Conservation (phyloP, 495 filamentous ascomycete species). For the Penicilliopsis zonata region DNA sequence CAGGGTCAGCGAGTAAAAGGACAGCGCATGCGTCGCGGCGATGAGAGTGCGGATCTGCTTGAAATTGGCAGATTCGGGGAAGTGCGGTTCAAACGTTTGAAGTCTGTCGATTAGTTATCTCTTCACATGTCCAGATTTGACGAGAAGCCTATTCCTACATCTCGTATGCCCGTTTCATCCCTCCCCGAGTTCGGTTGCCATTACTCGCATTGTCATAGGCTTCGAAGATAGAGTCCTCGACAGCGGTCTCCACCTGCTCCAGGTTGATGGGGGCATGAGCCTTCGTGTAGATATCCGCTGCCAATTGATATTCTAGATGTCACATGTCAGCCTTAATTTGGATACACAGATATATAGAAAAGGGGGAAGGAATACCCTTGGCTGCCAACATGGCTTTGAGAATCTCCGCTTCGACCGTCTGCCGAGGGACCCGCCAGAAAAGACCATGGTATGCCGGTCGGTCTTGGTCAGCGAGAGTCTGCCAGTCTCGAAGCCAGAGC, state of each 20-base stretch:
- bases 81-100: slow-evolving; percentile 54
- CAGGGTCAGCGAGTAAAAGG: slow-evolving; percentile 76
- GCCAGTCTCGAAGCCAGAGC: slow-evolving; percentile 78
- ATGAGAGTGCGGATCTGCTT: slow-evolving; percentile 56
- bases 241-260: slow-evolving; percentile 47
- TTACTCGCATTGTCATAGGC: slow-evolving; percentile 87
- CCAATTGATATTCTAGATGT: slow-evolving; percentile 51
- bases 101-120: too few relatives aligned
- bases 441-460: slow-evolving; percentile 40
- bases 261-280: slow-evolving; percentile 29
- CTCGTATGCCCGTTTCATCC: slow-evolving; percentile 71
- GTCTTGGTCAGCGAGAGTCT: slow-evolving; percentile 28
- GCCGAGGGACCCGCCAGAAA: slow-evolving; percentile 53
- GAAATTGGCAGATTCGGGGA: slow-evolving; percentile 41
- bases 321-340: slow-evolving; percentile 7
- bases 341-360: not conserved
- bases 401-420: slow-evolving; percentile 60
- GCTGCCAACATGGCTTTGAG: slow-evolving; percentile 61
- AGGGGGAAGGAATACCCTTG: slow-evolving; percentile 37
- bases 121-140: too few relatives aligned
- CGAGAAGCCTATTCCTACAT: slow-evolving; percentile 61
- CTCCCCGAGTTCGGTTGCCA: slow-evolving; percentile 71
- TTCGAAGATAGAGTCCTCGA: slow-evolving; percentile 55
- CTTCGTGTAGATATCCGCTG: slow-evolving; percentile 52
- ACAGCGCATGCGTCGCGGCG: slow-evolving; percentile 75